Base-by-base conservation (phyloP, 495 filamentous ascomycete species). In the Penicillium parvum region DNA sequence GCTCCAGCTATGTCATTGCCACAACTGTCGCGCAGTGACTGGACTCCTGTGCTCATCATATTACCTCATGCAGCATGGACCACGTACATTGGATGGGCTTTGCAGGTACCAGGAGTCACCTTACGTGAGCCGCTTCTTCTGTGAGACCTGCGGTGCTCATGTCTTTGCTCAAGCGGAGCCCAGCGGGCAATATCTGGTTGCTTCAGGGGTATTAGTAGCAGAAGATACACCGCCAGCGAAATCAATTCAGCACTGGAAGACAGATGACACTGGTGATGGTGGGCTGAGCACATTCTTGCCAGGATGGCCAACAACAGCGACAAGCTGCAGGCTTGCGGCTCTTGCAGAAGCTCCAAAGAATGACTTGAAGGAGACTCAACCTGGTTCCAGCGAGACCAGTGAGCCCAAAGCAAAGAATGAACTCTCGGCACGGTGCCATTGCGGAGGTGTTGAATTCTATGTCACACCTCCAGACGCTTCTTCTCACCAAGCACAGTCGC, bases 91-190 rank as follows among this genome's bases (percentile, higher is more conserved):
- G 4, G 43, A 63, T 8, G 57, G 58, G 1, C 61, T 83, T 7
- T 64, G 51, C 8, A 50, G 56, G 23, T 86, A 84, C 47, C 55
- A 61, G 32, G 55, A 71, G 47, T 69, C 74, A 4, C 47, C 71
- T 9, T 55, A 69, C 15, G 33, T 75, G 8, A 73, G 66, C 14
- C 78, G 79, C n/a, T 77, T 78, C 49, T 86, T 86, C 60, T 90
- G 86, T 60, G 50, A 55, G n/a, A 78, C 61, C 10, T 90, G 85
- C 47, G 84, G 84, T 21, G 77, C 79, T 18, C 81, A 85, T 48
- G 65, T 81, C 47, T 80, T 84, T 39, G 53, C 60, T 4, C 58
- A 61, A 29, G 30, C 40, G 19, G 47, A 53, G 39, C 43, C 58
- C 3, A 50, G 37, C 5, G 68, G 58, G 8, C 63, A 56, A 20